Evolutionary conservation across 768 basidiomycete species (phyloP).

Genomic region (Suillus subalutaceus): DNA sequence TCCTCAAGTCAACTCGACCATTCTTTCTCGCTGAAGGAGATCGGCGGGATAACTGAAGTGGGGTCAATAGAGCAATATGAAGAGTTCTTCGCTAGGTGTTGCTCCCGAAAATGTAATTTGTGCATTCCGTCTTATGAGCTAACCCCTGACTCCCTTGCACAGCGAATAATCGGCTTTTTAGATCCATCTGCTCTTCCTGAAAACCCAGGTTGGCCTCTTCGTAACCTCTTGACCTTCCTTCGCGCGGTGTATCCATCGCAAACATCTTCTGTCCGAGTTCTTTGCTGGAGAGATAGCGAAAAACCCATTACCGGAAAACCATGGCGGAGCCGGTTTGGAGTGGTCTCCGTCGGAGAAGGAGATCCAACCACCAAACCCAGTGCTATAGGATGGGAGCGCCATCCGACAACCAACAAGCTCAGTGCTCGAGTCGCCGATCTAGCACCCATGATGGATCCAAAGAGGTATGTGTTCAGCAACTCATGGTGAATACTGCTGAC

Average conservation of each 20-base stretch:
- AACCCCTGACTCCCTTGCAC: background rate
- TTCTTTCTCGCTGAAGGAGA: slow-evolving; percentile 66
- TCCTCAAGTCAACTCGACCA: slow-evolving; percentile 44
- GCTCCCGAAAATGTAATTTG: slow-evolving; percentile 43
- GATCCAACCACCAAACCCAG: slow-evolving; percentile 42
- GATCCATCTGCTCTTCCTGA: slow-evolving; percentile 82
- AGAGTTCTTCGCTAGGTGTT: slow-evolving; percentile 55
- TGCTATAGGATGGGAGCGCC: slow-evolving; percentile 97
- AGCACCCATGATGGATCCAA: slow-evolving; percentile 96
- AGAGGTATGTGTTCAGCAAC: slow-evolving; percentile 49
- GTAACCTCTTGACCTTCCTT: slow-evolving; percentile 88
- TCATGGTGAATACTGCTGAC: background rate
- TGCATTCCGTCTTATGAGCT: background rate
- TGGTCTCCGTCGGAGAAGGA: slow-evolving; percentile 35
- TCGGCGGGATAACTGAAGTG: slow-evolving; percentile 40
- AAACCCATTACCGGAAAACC: slow-evolving; percentile 38
- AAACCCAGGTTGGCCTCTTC: slow-evolving; percentile 90
- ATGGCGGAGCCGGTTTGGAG: slow-evolving; percentile 70
- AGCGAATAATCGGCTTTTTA: slow-evolving; percentile 66
- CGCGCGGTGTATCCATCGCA: slow-evolving; percentile 55
- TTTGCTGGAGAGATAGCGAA: slow-evolving; percentile 79
- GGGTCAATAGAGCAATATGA: slow-evolving; percentile 60
- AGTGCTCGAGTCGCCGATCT: slow-evolving; percentile 88
- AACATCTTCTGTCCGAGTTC: slow-evolving; percentile 56
- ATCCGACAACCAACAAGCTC: slow-evolving; percentile 75